These are phyloP conservation scores for Russula olivacea DNA, from an alignment of 768 basidiomycete species.

Conservation along the genomic window DNA sequence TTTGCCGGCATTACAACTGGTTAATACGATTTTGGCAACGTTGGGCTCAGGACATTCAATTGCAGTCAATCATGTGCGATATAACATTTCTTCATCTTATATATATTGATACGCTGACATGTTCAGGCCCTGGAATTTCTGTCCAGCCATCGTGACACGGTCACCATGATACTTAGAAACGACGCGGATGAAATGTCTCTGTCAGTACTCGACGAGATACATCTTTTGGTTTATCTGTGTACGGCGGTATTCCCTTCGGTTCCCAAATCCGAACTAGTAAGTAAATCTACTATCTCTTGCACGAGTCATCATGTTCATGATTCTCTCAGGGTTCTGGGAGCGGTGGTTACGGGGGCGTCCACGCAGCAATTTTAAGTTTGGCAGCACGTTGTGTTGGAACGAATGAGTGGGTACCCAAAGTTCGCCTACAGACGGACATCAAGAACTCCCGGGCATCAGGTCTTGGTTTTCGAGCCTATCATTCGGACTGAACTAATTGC, in stretches of 20 bases:
- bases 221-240: slow-evolving; percentile 71
- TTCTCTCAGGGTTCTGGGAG: slow-evolving; percentile 46
- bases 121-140: slow-evolving; percentile 73
- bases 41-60: slow-evolving; percentile 63
- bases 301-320: neutral
- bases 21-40: slow-evolving; percentile 71
- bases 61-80: slow-evolving; percentile 59
- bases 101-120: neutral
- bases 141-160: slow-evolving; percentile 73
- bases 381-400: slow-evolving; percentile 64
- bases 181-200: slow-evolving; percentile 56
- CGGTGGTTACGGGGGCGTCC: slow-evolving; percentile 81
- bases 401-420: slow-evolving; percentile 49
- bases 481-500: slow-evolving; percentile 5
- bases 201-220: slow-evolving; percentile 69
- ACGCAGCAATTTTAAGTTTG: slow-evolving; percentile 68
- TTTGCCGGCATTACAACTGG: slow-evolving; percentile 79
- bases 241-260: slow-evolving; percentile 62
- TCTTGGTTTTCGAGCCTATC: slow-evolving; percentile 29
- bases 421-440: slow-evolving; percentile 59
- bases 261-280: slow-evolving; percentile 71
- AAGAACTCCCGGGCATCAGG: slow-evolving; percentile 58
- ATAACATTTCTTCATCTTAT: neutral
- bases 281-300: slow-evolving; percentile 28
- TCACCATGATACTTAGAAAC: slow-evolving; percentile 77